Evolutionary conservation across 140 eudicot genomes (phyloP), one percentile per base, ranked within the genome.

Genomic region (Flaveria floridana): DNA sequence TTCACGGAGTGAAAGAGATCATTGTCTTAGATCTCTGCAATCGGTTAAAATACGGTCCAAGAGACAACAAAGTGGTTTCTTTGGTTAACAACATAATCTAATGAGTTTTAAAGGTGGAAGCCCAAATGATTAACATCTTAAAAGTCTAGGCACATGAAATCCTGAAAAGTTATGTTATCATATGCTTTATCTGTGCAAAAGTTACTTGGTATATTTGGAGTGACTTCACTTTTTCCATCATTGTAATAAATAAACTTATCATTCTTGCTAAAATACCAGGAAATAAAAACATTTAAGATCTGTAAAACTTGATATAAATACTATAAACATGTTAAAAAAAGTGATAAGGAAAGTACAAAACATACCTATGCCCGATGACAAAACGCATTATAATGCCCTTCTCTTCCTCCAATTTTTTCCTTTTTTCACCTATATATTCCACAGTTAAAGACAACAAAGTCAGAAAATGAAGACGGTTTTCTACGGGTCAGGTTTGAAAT

Each of bases 341-440:
- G 19, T n/a, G 69, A 30, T 30, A 28, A 63, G 21, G 14, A 14
- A 26, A 61, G n/a, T 9, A 59, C 6, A 48, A 13, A 14, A 48
- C 16, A 18, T 26, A 95, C 99, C 99, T 87, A 72, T 95, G 99
- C 42, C 99, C 99, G 51, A 95, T 95, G 82, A 95, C 96, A 18
- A 95, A 95, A 46, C 99, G 97, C 77, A 91, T 86, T 68, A 95
- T 78, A 63, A 95, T 85, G n/a, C 99, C 99, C 84, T 95, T 95
- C 86, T 95, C 99, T 56, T 85, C 87, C 85, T 95, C 99, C 73
- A 95, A 57, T 73, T 85, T 88, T 80, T 77, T 81, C 62, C 99
- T 71, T 78, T 88, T 91, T 71, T 95, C 97, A 70, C 99, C 99
- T 94, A 75, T 73, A 70, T 6, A 34, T 34, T 34, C 41, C 41